Base-by-base conservation (phyloP, 495 filamentous ascomycete genomes). In the Penicillium psychrofluorescens region DNA sequence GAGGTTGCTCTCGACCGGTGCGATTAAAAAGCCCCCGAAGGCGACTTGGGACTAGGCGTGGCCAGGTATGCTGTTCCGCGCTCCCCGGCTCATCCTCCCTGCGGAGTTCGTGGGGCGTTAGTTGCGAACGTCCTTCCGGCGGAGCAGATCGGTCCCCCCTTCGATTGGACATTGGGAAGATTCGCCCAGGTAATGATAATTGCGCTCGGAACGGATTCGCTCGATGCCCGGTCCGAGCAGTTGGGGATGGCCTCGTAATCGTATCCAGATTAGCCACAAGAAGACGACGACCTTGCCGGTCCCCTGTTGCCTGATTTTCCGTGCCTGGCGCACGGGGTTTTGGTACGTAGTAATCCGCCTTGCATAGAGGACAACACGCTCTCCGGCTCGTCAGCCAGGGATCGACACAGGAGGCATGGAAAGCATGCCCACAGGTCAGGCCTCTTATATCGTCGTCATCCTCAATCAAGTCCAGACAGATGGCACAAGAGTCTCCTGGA, bases 291-390 rank as follows among this genome's bases (percentile, higher is more conserved):
- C 48, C 57, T 28, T 50, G 47, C 1, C 54, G 57, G 35, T 57
- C 54, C 13, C 40, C 32, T 22, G 29, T 29, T 8, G 51, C 36
- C 11, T 40, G 14, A 16, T 40, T 36, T 31, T 61, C 57, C 7
- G 45, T 38, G 33, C 33, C 43, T 27, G 58, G 51, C 11, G 51
- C 27, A 70, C 85, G 84, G 13, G 86, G 86, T 58, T 95, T 95
- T 0, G 90, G 89, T 31, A 86, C 79, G 61, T 94, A 97, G 64
- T 96, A 98, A 50, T 96, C 90, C 10, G 88, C 83, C 68, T 99
- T 99, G 72, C 92, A 97, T 36, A 97, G 79, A 39, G 94, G 94
- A 63, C 94, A 99, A 63, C 92, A 95, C 10, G 92, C 94, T 47
- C 90, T 80, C 49, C 92, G 76, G 54, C 80, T 87, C 1, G 92